phyloP scores from a whole-genome alignment of 2,329 filamentous ascomycete genomes.

The Xylariales sp. region DNA sequence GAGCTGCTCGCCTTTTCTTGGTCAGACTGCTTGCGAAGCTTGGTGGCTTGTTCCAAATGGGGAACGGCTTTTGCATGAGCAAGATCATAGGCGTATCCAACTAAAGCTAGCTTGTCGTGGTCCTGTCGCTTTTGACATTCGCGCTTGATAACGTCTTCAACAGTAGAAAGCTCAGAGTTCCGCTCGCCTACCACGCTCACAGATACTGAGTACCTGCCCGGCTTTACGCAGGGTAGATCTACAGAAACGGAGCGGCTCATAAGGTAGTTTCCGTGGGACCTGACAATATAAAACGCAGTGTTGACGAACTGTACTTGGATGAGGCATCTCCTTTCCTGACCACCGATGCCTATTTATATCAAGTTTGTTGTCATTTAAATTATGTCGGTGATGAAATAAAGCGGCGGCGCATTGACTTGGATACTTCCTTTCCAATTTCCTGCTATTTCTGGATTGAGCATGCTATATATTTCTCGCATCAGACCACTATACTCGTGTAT shows the following conservation, averaged over 20 bases:
- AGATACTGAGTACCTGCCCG: constrained; percentile 54
- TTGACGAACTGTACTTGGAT: too few relatives aligned
- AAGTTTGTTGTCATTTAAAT: too few relatives aligned
- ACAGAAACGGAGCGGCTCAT: constrained; percentile 56
- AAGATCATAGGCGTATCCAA: constrained; percentile 55
- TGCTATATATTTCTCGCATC: too few relatives aligned
- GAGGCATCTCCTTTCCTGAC: too few relatives aligned
- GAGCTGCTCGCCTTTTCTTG: constrained; percentile 44
- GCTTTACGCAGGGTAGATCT: constrained; percentile 50
- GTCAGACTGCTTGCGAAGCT: constrained; percentile 44
- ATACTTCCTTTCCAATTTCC: too few relatives aligned
- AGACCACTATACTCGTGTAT: too few relatives aligned
- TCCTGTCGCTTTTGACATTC: constrained; percentile 42
- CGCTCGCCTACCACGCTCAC: constrained; percentile 51
- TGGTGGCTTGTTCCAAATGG: constrained; percentile 45
- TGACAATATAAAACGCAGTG: constrained; percentile 55
- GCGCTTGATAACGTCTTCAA: constrained; percentile 53
- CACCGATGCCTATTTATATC: too few relatives aligned
- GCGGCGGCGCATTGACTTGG: too few relatives aligned
- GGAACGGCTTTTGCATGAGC: constrained; percentile 54
- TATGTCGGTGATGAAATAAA: too few relatives aligned
- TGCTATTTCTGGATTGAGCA: too few relatives aligned
- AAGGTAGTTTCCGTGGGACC: constrained; percentile 53
- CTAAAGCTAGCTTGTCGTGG: constrained; percentile 55
- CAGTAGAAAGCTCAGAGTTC: constrained; percentile 33